Evolutionary conservation across 306 rosid species (phyloP).

Genomic region (Heteromeles arbutifolia): DNA sequence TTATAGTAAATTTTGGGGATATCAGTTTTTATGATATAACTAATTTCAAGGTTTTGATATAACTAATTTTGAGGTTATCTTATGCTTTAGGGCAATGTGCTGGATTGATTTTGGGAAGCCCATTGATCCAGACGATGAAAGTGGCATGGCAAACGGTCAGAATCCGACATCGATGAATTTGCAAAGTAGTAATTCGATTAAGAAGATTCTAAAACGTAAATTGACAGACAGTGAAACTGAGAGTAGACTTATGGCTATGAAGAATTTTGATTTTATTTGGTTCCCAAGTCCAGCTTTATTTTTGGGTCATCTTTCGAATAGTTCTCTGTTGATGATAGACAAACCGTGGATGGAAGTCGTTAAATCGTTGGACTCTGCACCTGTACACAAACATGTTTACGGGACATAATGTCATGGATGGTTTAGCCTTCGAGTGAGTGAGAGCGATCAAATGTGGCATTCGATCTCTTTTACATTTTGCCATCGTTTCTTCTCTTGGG

Average conservation of each 20-base stretch:
- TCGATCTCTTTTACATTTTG: constrained; percentile 11
- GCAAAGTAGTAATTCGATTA: constrained; percentile 35
- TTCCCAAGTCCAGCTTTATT: constrained; percentile 67
- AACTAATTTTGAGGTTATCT: constrained; percentile 24
- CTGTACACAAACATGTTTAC: constrained; percentile 84
- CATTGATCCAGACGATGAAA: constrained; percentile 63
- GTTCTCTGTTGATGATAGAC: constrained; percentile 62
- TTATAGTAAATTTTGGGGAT: background rate
- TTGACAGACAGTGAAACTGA: constrained; percentile 31
- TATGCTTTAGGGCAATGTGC: constrained; percentile 79
- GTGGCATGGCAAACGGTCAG: constrained; percentile 33
- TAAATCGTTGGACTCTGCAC: constrained; percentile 60
- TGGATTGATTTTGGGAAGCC: constrained; percentile 80
- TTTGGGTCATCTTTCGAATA: constrained; percentile 61
- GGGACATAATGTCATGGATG: constrained; percentile 46
- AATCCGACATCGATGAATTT: constrained; percentile 39
- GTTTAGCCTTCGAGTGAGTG: constrained; percentile 20
- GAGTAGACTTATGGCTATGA: constrained; percentile 31
- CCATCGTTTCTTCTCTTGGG: constrained; percentile 8
- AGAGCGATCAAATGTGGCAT: constrained; percentile 26
- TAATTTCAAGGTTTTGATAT: constrained; percentile 18
- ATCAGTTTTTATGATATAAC: background rate
- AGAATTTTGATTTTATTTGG: constrained; percentile 56
- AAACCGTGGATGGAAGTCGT: constrained; percentile 91
- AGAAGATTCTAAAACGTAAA: constrained; percentile 49